Conservation (phyloP, 1,139 yeast genomes). For the Magnusiomyces ingens region DNA sequence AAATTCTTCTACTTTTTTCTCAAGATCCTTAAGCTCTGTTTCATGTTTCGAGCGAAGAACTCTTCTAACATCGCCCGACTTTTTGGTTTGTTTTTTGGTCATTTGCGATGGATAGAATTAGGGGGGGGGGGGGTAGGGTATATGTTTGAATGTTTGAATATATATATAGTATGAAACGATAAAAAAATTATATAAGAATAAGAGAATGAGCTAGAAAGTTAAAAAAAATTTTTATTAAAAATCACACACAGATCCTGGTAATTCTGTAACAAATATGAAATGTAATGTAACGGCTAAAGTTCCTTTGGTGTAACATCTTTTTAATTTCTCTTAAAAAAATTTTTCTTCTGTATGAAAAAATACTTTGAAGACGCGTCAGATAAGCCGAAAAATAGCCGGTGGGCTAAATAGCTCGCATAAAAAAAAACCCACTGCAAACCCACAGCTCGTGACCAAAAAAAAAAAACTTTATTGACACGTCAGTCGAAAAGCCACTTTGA, state of each 20-base stretch:
- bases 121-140: not conserved
- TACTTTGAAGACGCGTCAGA: too few species aligned
- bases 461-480: too few species aligned
- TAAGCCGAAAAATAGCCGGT: too few species aligned
- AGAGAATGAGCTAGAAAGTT: not conserved
- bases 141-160: not conserved
- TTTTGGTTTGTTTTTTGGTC: not conserved
- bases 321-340: too few species aligned
- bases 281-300: too few species aligned
- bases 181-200: not conserved
- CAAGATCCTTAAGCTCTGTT: not conserved
- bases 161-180: not conserved
- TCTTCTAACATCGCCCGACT: constrained; percentile 2
- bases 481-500: too few species aligned
- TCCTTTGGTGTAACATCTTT: too few species aligned
- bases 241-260: not conserved
- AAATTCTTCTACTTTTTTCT: constrained; percentile 1
- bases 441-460: too few species aligned
- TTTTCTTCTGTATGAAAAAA: too few species aligned
- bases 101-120: not conserved
- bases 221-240: not conserved
- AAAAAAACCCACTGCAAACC: too few species aligned
- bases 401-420: too few species aligned
- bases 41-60: not conserved
- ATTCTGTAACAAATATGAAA: not conserved